Percentiles rank a stretch among this genome's conserved stretches.
Evolutionary conservation across 805 yeast genomes (phyloP).

Genomic region (Metschnikowia chrysomelidarum): DNA sequence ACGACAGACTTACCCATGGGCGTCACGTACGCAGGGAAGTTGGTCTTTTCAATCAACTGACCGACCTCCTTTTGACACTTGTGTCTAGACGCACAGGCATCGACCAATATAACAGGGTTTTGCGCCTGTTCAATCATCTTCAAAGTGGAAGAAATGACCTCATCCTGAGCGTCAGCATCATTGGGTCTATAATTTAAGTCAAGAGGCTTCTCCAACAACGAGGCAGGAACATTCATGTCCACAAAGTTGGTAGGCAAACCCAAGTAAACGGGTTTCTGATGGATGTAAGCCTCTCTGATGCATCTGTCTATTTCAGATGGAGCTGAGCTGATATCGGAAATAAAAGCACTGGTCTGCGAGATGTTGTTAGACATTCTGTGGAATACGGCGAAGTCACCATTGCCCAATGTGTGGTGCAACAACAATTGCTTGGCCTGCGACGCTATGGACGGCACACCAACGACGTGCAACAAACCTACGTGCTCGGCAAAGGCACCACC

Average conservation of each 20-base stretch:
- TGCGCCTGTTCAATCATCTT: conserved; percentile 53
- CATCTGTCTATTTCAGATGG: conserved; percentile 70
- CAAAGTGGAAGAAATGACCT: conserved; percentile 51
- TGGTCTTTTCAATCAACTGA: conserved; percentile 59
- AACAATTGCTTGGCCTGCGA: conserved; percentile 70
- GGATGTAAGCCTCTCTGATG: conserved; percentile 63
- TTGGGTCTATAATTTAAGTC: conserved; percentile 57
- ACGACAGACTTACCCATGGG: conserved; percentile 87
- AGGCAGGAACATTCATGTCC: conserved; percentile 57
- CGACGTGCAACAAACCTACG: conserved; percentile 79
- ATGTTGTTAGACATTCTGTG: conserved; percentile 73
- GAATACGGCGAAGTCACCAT: conserved; percentile 77
- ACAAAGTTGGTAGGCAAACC: conserved; percentile 81
- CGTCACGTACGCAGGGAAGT: conserved; percentile 79
- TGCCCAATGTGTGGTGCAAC: conserved; percentile 79
- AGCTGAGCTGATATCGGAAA: conserved; percentile 62
- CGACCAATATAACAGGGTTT: conserved; percentile 74
- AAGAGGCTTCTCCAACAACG: conserved; percentile 59
- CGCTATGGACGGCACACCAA: conserved; percentile 77
- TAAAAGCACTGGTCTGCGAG: conserved; percentile 60
- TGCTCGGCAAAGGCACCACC: conserved; percentile 90
- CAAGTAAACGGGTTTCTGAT: conserved; percentile 78
- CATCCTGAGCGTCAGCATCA: conserved; percentile 58
- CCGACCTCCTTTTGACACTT: conserved; percentile 58
- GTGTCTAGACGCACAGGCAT: conserved; percentile 85